Evolutionary conservation across 2,329 filamentous ascomycete species (phyloP).

Genomic region (Huntiella abstrusa): DNA sequence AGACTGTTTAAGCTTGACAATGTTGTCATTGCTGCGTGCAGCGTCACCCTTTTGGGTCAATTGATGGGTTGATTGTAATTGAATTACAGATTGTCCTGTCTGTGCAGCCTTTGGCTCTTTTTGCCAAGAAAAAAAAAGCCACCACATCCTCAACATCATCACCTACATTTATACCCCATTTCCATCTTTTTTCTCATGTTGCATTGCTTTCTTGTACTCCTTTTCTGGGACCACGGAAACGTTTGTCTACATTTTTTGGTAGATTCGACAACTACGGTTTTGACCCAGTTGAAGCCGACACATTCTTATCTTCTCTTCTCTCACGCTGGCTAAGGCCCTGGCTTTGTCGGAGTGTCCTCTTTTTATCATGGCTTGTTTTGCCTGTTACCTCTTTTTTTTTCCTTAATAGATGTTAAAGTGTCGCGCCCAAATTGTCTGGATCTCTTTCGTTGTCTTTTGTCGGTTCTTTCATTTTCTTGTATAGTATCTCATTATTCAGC

Average conservation of each 20-base stretch:
- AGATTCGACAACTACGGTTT: not conserved
- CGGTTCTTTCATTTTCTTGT: not conserved
- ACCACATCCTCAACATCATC: not conserved
- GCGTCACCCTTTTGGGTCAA: not conserved
- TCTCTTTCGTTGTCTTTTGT: not conserved
- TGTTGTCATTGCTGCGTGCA: not conserved
- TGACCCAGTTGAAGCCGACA: too few species aligned
- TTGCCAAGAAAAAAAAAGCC: not conserved
- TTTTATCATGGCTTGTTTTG: constrained; percentile 5
- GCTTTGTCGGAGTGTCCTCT: not conserved
- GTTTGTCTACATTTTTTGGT: not conserved
- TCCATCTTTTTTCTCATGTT: not conserved
- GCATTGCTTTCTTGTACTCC: not conserved
- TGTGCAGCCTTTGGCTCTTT: too few species aligned
- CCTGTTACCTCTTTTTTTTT: not conserved
- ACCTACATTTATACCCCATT: not conserved
- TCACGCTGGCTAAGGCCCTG: not conserved
- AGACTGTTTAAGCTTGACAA: constrained; percentile 3
- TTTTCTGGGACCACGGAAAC: not conserved
- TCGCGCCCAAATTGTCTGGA: not conserved
- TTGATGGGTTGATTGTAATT: not conserved
- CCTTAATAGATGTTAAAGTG: not conserved
- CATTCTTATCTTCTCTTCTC: too few species aligned
- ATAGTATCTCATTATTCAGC: not conserved
- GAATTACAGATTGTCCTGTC: not conserved